Evolutionary conservation across 2,329 filamentous ascomycete species (phyloP).

Genomic region (Neonectria hederae): DNA sequence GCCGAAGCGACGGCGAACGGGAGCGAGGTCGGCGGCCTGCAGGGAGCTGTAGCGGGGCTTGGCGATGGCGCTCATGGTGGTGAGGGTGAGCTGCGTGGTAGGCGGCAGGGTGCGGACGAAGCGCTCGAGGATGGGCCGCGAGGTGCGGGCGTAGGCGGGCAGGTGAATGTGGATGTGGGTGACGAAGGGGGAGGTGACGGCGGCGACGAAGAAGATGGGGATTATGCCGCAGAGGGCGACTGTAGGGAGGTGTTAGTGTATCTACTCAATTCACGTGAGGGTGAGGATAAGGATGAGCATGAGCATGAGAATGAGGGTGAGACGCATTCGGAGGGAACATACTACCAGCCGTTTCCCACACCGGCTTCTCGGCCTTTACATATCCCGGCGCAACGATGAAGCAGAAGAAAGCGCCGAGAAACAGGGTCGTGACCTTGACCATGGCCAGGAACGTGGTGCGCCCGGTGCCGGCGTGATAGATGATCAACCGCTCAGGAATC

Average conservation of each 20-base stretch:
- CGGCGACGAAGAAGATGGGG: slow-evolving; percentile 72
- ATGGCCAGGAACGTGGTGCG: slow-evolving; percentile 74
- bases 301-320: background rate
- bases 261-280: background rate
- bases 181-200: slow-evolving; percentile 75
- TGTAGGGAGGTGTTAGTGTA: slow-evolving; percentile 42
- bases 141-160: slow-evolving; percentile 71
- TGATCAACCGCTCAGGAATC: slow-evolving; percentile 68
- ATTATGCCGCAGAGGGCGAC: slow-evolving; percentile 68
- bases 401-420: slow-evolving; percentile 73
- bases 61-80: slow-evolving; percentile 65
- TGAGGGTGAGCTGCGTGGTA: slow-evolving; percentile 58
- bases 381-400: slow-evolving; percentile 71
- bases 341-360: slow-evolving; percentile 51
- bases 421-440: slow-evolving; percentile 75
- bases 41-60: slow-evolving; percentile 62
- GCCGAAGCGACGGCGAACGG: slow-evolving; percentile 47
- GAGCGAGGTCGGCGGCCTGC: slow-evolving; percentile 50
- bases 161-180: slow-evolving; percentile 76
- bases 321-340: slow-evolving; percentile 33
- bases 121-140: slow-evolving; percentile 63
- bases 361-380: slow-evolving; percentile 52
- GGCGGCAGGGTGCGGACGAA: slow-evolving; percentile 60
- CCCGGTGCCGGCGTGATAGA: slow-evolving; percentile 79
- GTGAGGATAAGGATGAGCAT: background rate